Conservation (phyloP, 768 basidiomycete species). For the Kwoniella botswanensis region DNA sequence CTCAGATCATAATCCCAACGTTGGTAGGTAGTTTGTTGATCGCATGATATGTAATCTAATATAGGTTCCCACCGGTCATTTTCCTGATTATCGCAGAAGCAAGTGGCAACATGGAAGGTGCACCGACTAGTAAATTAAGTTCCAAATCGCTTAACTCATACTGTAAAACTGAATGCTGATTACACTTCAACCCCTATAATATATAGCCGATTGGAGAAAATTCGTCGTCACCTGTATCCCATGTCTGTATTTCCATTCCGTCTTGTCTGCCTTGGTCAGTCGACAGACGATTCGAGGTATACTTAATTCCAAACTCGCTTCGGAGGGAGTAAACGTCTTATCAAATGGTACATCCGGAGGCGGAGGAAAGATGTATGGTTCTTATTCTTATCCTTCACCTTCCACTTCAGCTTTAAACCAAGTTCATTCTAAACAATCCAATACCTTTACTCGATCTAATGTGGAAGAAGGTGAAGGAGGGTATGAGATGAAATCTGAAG, state of each 20-base stretch:
- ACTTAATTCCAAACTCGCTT: slow-evolving; percentile 3
- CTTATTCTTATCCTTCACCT: background rate
- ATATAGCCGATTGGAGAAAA: slow-evolving; percentile 14
- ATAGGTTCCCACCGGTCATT: slow-evolving; percentile 19
- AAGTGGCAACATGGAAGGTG: background rate
- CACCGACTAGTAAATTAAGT: slow-evolving; percentile 8
- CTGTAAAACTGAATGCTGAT: background rate
- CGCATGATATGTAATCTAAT: background rate
- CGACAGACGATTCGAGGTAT: slow-evolving; percentile 18
- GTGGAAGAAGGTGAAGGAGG: slow-evolving; percentile 4
- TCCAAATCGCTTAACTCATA: too few species aligned
- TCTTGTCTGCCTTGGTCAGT: slow-evolving; percentile 8
- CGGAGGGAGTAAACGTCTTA: background rate
- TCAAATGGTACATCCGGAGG: background rate
- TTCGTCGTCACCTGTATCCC: slow-evolving; percentile 10
- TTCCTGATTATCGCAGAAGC: slow-evolving; percentile 8
- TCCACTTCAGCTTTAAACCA: background rate
- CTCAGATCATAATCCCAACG: too few species aligned
- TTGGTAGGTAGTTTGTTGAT: too few species aligned
- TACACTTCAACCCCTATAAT: too few species aligned
- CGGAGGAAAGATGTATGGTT: background rate
- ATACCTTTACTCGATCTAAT: too few species aligned
- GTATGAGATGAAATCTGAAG: slow-evolving; percentile 7
- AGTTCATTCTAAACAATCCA: too few species aligned
- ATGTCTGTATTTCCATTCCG: slow-evolving; percentile 17